These are phyloP conservation scores for Torulaspora franciscae DNA, from an alignment of 805 yeast species.

Conservation along the genomic window DNA sequence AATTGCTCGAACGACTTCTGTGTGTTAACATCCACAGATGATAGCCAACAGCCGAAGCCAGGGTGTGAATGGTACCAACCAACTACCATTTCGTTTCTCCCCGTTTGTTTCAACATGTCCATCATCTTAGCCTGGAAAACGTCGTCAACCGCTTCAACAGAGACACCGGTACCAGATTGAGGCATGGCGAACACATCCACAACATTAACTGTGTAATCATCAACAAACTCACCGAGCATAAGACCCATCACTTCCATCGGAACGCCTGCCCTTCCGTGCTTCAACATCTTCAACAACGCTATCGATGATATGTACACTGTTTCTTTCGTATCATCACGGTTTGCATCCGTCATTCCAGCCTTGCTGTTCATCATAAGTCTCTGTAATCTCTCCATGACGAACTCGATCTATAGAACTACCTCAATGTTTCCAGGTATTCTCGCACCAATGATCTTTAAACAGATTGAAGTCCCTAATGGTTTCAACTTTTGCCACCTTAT, in stretches of 20 bases:
- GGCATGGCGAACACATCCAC: slow-evolving; percentile 99
- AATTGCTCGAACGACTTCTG: slow-evolving; percentile 97
- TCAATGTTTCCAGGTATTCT: not conserved
- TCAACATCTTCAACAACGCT: slow-evolving; percentile 92
- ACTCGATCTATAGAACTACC: not conserved
- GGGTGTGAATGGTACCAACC: slow-evolving; percentile 99
- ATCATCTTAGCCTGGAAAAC: slow-evolving; percentile 98
- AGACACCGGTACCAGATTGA: slow-evolving; percentile 95
- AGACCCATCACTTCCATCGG: slow-evolving; percentile 94
- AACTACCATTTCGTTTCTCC: slow-evolving; percentile 98
- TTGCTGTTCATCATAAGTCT: slow-evolving; percentile 39
- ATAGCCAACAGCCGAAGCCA: slow-evolving; percentile 99
- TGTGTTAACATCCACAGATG: slow-evolving; percentile 94
- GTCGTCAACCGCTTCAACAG: slow-evolving; percentile 98
- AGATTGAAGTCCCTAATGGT: not conserved
- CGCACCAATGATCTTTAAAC: not conserved
- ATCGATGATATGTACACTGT: slow-evolving; percentile 94
- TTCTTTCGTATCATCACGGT: slow-evolving; percentile 90
- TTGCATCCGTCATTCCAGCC: slow-evolving; percentile 56
- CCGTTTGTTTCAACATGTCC: slow-evolving; percentile 98
- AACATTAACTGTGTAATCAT: slow-evolving; percentile 94
- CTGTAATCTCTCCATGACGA: slow-evolving; percentile 40
- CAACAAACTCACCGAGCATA: slow-evolving; percentile 97
- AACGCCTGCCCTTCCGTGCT: slow-evolving; percentile 92
- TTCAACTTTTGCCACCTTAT: slow-evolving; percentile 4